Evolutionary conservation across 345 rosid species (phyloP), one percentile per base, ranked within the genome.

Genomic region (Brassica rapa): DNA sequence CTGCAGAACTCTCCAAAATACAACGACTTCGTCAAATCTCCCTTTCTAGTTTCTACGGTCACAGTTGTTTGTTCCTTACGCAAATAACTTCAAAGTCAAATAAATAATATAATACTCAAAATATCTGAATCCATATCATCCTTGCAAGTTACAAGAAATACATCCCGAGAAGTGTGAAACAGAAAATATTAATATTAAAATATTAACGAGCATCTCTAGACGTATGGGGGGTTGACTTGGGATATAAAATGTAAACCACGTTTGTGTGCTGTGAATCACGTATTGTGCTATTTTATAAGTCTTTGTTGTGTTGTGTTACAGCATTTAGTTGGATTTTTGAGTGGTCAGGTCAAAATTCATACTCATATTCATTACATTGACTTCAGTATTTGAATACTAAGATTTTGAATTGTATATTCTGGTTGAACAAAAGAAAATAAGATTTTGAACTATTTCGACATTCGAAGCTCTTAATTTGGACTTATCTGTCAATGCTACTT

Each of bases 1-100:
- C 49, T 41, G 14, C 49, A 10, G 10, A 41, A 41, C 49, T 41
- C 4, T 69, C 46, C 25, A 32, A 46, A 61, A 46, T 9, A 69
- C 74, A 24, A 62, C 57, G 80, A 70, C 80, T 77, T 77, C 14
- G 71, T 77, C 81, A 77, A 77, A 77, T 29, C 33, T 7, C n/a
- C n/a, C 3, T 55, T 55, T 55, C 10, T 6, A 7, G 12, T 9
- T 67, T 67, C 16, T 15, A 29, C 11, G 73, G 61, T 75, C 73
- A 14, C 37, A 63, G 27, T 49, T 64, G 76, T 64, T 65, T 70
- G 72, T 16, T 71, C 27, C 19, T 39, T 37, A 64, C 23, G 81
- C 70, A 77, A 64, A 11, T 51, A 37, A 71, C 71, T 64, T 65
- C 6, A 64, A 27, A 9, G 71, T 71, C 81, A 77, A 71, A 71